Base-by-base conservation (phyloP, 2,329 filamentous ascomycete species). In the Kalaharituber pfeilii region DNA sequence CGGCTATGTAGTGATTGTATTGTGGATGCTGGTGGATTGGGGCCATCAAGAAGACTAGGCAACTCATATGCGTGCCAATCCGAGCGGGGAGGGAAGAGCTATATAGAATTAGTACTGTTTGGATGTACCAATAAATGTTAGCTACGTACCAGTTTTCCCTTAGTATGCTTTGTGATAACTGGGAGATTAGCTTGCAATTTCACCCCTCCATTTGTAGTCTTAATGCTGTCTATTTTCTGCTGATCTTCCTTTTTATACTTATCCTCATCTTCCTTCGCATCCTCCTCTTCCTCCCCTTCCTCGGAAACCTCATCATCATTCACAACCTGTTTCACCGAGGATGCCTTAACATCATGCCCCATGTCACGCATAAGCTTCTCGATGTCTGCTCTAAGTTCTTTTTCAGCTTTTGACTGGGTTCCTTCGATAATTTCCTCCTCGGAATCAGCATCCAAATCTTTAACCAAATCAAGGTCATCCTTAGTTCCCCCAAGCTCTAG, bases 51-150 rank as follows among this genome's bases (percentile, higher is more conserved):
- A 30, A 82, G 67, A n/a, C 67, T 57, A 18, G 79, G 75, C 39
- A 83, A 69, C 57, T 73, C 67, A 53, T 74, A 72, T 28, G 75
- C 71, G 66, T 82, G 79, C 81, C 81, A 85, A 66, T 84, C 81
- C 20, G 80, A 74, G 62, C 78, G 73, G 52, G 80, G 78, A 58
- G 52, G 42, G 25, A 62, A 61, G 15, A 58, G 45, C 56, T 60
- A 42, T 1, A n/a, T 39, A 44, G 18, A 39, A 44, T 60, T 54
- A 60, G 55, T 18, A 5, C 6, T 30, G 49, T 5, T n/a, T 30
- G 9, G 26, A 22, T 28, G 18, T n/a, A 20, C 30, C 6, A 36
- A 18, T 15, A 36, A 36, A 36, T 22, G 30, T 7, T 20, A 6
- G 20, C 25, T 20, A 71, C 70, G 72, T 60, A 73, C 70, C 70